Conservation (phyloP, 345 rosid genomes). For the Lepidium sativum region DNA sequence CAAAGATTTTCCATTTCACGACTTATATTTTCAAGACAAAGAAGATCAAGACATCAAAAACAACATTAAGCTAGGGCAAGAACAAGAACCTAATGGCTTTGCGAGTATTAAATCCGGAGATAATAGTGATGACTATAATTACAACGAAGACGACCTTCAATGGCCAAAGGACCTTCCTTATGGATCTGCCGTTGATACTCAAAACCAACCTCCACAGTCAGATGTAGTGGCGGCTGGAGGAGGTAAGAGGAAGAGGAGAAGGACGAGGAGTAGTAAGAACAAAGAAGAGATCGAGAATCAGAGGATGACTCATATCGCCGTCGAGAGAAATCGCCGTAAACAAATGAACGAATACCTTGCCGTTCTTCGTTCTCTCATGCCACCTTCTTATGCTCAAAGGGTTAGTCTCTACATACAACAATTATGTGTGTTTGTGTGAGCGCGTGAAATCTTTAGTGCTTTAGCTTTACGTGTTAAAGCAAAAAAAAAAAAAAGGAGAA, state of each 20-base stretch:
- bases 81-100: conserved; percentile 3
- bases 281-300: conserved; percentile 87
- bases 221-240: conserved; percentile 16
- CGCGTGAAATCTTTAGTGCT: conserved; percentile 3
- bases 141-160: conserved; percentile 17
- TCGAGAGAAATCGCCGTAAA: conserved; percentile 93
- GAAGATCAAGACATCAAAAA: conserved; percentile 25
- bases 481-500: neutral
- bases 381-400: conserved; percentile 89
- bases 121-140: neutral
- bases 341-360: conserved; percentile 88
- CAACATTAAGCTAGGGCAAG: conserved; percentile 27
- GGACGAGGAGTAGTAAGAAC: conserved; percentile 58
- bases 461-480: conserved; percentile 4
- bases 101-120: conserved; percentile 6
- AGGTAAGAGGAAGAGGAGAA: conserved; percentile 47
- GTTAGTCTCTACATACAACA: conserved; percentile 33
- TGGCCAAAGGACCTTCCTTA: conserved; percentile 18
- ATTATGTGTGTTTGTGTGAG: neutral
- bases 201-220: conserved; percentile 9
- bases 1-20: conserved; percentile 34
- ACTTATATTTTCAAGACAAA: conserved; percentile 28
- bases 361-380: conserved; percentile 80
- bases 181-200: conserved; percentile 9
- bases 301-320: conserved; percentile 90